Percentiles rank a stretch among this genome's conserved stretches.
These are phyloP conservation scores for Alternaria gansuensis DNA, from an alignment of 2,329 filamentous ascomycete genomes.

Conservation along the genomic window DNA sequence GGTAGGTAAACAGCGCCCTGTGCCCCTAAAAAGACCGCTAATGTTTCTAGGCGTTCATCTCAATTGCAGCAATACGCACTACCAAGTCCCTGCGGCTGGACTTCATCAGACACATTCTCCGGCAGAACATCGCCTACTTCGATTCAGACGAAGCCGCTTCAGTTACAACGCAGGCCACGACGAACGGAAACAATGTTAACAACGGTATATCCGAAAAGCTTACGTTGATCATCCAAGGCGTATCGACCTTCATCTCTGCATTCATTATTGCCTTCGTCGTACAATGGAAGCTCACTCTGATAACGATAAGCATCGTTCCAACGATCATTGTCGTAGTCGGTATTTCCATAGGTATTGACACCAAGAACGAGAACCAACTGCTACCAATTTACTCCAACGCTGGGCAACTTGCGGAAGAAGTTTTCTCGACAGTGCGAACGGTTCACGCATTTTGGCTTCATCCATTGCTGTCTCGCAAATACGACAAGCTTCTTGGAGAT, in stretches of 20 bases:
- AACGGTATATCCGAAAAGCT: constrained; percentile 73
- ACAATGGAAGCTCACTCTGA: constrained; percentile 92
- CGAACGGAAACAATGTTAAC: constrained; percentile 92
- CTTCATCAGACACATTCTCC: constrained; percentile 71
- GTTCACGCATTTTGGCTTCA: constrained; percentile 59
- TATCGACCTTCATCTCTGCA: constrained; percentile 72
- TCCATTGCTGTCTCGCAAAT: constrained; percentile 54
- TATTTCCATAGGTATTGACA: constrained; percentile 48
- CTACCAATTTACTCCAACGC: constrained; percentile 57
- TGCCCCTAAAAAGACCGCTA: constrained; percentile 3
- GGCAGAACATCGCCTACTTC: constrained; percentile 54
- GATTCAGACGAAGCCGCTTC: constrained; percentile 93
- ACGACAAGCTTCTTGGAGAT: constrained; percentile 55
- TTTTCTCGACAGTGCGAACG: constrained; percentile 60
- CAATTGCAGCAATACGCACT: constrained; percentile 62
- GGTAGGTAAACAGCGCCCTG: constrained; percentile 18
- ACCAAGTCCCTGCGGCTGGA: constrained; percentile 64
- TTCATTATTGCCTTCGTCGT: constrained; percentile 92
- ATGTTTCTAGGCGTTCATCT: constrained; percentile 50
- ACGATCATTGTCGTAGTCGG: constrained; percentile 50
- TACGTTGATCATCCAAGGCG: constrained; percentile 55
- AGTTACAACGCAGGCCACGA: constrained; percentile 91
- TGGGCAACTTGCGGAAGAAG: constrained; percentile 60
- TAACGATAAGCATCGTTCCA: constrained; percentile 64
- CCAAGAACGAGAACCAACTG: constrained; percentile 50